Base-by-base conservation (phyloP, 768 basidiomycete species). In the Suillus placidus region DNA sequence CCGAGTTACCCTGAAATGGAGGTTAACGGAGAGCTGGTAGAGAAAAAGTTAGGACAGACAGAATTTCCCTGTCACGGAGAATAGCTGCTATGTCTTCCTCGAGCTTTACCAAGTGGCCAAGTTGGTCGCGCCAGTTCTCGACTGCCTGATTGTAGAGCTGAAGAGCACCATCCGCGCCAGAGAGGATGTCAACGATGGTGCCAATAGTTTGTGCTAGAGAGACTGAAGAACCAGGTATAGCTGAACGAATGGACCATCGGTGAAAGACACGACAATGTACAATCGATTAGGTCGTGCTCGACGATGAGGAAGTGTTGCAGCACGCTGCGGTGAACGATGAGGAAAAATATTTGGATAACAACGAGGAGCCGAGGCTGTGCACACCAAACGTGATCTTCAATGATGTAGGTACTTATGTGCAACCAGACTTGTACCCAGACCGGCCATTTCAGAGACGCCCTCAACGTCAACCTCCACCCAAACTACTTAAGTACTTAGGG, bases 41-140 rank as follows among this genome's bases (percentile, higher is more conserved):
- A 54, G 55, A 7, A 57, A 52, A 9, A n/a, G 16, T 6, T 35
- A 4, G 54, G 34, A 83, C 90, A 71, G 68, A 93, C 93, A 94
- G 81, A 67, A 94, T 94, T 70, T 94, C 92, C 52, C 91, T 80
- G 76, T 94, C 93, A 7, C 90, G 79, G 66, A 91, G 78, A 61
- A 93, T 80, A 68, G 86, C 88, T 4, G 80, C 82, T 4, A 94
- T 85, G 63, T 92, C 91, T 52, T 92, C 89, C 76, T 94, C 92
- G 61, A 90, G 79, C 12, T 79, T 79, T 72, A 88, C 90, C 68
- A 95, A 78, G 3, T 76, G 76, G 67, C 80, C 81, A 67, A 94
- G 81, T 63, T 85, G 81, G 38, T 85, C 85, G 38, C 85, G 81
- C 87, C 91, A 94, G n/a, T 81, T 74, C 49, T 93, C 89, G 3